Evolutionary conservation across 2,329 filamentous ascomycete genomes (phyloP).

Genomic region (Claviceps capensis): DNA sequence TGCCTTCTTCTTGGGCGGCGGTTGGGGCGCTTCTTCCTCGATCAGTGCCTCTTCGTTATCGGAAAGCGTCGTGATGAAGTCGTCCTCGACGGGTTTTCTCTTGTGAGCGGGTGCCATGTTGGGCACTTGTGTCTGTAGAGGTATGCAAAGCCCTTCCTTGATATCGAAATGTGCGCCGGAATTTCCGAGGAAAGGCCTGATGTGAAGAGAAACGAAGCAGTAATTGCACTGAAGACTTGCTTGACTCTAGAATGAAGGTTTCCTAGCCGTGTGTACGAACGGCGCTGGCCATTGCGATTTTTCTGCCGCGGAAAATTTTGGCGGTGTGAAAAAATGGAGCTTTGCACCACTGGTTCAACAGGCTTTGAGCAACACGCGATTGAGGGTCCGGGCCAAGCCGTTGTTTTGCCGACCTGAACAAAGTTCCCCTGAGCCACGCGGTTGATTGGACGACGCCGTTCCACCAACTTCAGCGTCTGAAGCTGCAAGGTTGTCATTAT

Average conservation of each 20-base stretch:
- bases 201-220: neutral
- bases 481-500: neutral
- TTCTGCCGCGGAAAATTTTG: conserved; percentile 15
- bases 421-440: conserved; percentile 10
- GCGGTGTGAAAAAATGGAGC: conserved; percentile 9
- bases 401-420: conserved; percentile 9
- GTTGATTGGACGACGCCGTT: conserved; percentile 26
- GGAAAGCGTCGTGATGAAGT: conserved; percentile 46
- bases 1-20: conserved; percentile 33
- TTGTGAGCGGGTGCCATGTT: conserved; percentile 34
- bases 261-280: neutral
- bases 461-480: neutral
- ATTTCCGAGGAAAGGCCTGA: neutral
- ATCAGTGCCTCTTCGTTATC: conserved; percentile 40
- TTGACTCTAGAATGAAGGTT: neutral
- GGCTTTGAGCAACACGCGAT: neutral
- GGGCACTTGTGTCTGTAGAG: conserved; percentile 5
- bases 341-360: neutral
- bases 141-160: neutral
- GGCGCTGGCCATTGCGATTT: conserved; percentile 4
- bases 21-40: conserved; percentile 36
- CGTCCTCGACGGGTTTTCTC: conserved; percentile 37
- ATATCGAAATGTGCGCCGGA: neutral
- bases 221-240: neutral
- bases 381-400: conserved; percentile 1